Conservation (phyloP, 1,139 yeast species). For the Candida sojae region DNA sequence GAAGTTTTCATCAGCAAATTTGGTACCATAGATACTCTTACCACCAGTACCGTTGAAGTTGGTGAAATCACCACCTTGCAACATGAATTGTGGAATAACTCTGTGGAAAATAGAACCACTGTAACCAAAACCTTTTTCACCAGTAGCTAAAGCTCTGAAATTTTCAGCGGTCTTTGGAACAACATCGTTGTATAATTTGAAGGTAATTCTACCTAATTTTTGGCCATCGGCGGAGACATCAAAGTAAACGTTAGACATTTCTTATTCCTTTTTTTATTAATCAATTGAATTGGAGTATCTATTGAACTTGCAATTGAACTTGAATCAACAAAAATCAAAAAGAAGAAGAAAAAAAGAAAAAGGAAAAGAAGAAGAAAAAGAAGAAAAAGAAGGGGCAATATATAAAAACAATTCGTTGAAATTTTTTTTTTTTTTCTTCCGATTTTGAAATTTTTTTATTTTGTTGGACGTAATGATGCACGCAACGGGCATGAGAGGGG, state of each 20-base stretch:
- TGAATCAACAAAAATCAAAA: constrained; percentile 1
- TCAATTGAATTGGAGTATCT: constrained; percentile 4
- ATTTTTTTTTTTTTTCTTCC: neutral
- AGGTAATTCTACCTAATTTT: constrained; percentile 35
- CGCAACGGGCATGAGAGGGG: neutral
- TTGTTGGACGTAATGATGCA: neutral
- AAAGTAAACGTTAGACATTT: constrained; percentile 73
- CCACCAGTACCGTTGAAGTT: constrained; percentile 97
- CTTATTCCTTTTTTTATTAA: constrained; percentile 17
- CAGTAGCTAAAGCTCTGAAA: constrained; percentile 96
- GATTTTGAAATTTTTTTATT: neutral
- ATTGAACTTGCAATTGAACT: constrained; percentile 2
- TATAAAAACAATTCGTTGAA: neutral
- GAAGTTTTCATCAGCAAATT: constrained; percentile 96
- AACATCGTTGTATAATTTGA: constrained; percentile 83
- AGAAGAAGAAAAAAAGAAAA: neutral
- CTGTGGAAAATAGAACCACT: constrained; percentile 95
- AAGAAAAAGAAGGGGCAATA: constrained; percentile 23
- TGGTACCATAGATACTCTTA: constrained; percentile 95
- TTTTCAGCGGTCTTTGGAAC: constrained; percentile 98
- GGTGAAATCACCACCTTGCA: constrained; percentile 99
- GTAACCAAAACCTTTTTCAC: constrained; percentile 97
- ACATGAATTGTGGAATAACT: constrained; percentile 97
- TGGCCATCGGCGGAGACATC: constrained; percentile 71
- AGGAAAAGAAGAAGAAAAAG: constrained; percentile 18